These are phyloP conservation scores for Capsella bursapastoris DNA, from an alignment of 345 rosid genomes.

Conservation along the genomic window DNA sequence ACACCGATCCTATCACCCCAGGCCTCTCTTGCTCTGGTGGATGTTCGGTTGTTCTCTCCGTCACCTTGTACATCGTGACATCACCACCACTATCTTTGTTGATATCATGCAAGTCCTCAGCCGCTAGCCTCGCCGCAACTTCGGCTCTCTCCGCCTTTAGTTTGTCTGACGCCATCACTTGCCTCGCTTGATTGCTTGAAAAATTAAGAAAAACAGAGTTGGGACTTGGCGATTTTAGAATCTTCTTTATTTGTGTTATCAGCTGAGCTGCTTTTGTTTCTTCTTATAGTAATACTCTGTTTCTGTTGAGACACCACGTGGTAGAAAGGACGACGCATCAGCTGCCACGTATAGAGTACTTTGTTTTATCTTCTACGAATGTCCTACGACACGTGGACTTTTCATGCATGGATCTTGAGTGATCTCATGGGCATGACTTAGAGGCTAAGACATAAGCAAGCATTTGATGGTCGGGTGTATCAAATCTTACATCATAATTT, in stretches of 20 bases:
- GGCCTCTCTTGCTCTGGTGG: conserved; percentile 53
- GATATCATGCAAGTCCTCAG: conserved; percentile 53
- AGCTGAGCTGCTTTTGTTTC: conserved; percentile 18
- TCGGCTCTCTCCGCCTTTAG: conserved; percentile 60
- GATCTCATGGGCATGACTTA: conserved; percentile 1
- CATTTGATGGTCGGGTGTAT: too few species aligned
- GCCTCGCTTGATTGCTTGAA: neutral
- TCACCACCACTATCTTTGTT: conserved; percentile 43
- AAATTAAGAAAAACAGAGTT: neutral
- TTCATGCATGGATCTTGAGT: conserved; percentile 33
- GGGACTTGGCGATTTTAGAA: neutral
- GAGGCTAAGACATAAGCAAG: conserved; percentile 6
- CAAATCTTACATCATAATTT: too few species aligned
- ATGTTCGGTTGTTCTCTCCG: conserved; percentile 33
- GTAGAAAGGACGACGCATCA: neutral
- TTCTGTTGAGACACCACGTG: conserved; percentile 32
- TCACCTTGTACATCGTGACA: conserved; percentile 37
- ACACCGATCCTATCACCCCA: conserved; percentile 63
- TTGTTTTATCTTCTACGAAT: conserved; percentile 13
- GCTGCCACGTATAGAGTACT: conserved; percentile 32
- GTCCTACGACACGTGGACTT: conserved; percentile 23
- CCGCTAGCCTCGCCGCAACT: conserved; percentile 49
- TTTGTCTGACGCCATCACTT: conserved; percentile 61
- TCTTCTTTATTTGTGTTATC: neutral
- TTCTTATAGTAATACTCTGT: conserved; percentile 28